phyloP scores from a whole-genome alignment of 2,329 filamentous ascomycete species.

The Pseudopyricularia javanii region DNA sequence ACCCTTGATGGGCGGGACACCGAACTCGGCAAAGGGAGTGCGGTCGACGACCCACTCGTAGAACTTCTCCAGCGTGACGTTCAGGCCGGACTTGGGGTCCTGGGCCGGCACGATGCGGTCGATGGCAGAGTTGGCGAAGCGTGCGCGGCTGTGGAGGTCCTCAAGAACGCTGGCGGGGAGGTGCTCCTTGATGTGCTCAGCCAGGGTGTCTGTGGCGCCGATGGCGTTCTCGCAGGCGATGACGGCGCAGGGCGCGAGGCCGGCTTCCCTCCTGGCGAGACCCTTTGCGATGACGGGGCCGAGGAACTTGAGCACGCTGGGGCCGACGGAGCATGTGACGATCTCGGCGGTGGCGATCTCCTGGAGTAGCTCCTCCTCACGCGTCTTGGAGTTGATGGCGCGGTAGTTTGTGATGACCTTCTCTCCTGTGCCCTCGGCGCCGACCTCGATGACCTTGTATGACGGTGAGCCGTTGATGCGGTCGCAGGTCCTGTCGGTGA shows the following conservation, averaged over 20 bases:
- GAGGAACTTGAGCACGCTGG: slow-evolving; percentile 92
- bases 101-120: slow-evolving; percentile 96
- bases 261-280: slow-evolving; percentile 62
- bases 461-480: slow-evolving; percentile 60
- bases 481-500: slow-evolving; percentile 73
- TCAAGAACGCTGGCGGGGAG: slow-evolving; percentile 55
- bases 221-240: slow-evolving; percentile 99
- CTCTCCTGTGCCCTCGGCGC: slow-evolving; percentile 65
- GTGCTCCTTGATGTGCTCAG: slow-evolving; percentile 68
- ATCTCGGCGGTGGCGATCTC: slow-evolving; percentile 81
- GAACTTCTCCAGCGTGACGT: slow-evolving; percentile 96
- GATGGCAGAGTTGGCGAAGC: slow-evolving; percentile 95
- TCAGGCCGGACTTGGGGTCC: slow-evolving; percentile 63
- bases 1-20: slow-evolving; percentile 45
- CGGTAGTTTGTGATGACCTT: slow-evolving; percentile 91
- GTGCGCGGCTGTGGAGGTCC: slow-evolving; percentile 60
- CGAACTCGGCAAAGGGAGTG: slow-evolving; percentile 16
- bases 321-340: slow-evolving; percentile 93
- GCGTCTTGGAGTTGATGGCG: slow-evolving; percentile 85
- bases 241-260: slow-evolving; percentile 62
- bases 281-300: slow-evolving; percentile 92
- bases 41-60: slow-evolving; percentile 97
- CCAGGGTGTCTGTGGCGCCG: slow-evolving; percentile 80
- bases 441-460: slow-evolving; percentile 91
- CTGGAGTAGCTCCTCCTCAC: slow-evolving; percentile 69